phyloP scores from a whole-genome alignment of 2,329 filamentous ascomycete species.

The Amylocarpus encephaloides region DNA sequence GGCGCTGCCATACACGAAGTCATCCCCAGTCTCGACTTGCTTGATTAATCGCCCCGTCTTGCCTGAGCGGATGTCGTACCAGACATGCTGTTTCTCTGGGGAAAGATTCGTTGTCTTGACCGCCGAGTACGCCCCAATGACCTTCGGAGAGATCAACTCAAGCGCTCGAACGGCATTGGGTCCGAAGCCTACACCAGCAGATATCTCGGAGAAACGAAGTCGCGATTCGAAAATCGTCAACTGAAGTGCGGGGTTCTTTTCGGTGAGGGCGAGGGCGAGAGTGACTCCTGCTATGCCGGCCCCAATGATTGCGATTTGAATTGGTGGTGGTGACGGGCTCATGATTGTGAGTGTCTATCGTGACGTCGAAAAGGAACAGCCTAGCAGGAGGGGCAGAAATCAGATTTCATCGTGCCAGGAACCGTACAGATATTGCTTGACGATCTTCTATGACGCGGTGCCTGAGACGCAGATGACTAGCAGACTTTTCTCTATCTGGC shows the following conservation, averaged over 20 bases:
- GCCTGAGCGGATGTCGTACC: conserved; percentile 36
- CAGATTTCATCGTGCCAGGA: no score
- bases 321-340: conserved; percentile 4
- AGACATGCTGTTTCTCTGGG: conserved; percentile 31
- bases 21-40: conserved; percentile 24
- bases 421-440: no score
- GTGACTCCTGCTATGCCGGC: conserved; percentile 52
- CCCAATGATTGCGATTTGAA: conserved; percentile 48
- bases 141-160: conserved; percentile 42
- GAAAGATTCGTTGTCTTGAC: conserved; percentile 23
- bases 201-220: conserved; percentile 48
- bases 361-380: not conserved
- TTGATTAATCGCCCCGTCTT: conserved; percentile 23
- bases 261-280: conserved; percentile 46
- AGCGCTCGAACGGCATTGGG: conserved; percentile 51
- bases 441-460: no score
- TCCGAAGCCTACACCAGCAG: conserved; percentile 50
- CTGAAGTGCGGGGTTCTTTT: conserved; percentile 36
- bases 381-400: no score
- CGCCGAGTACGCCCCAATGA: conserved; percentile 38
- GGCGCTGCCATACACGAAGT: conserved; percentile 22
- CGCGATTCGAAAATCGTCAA: conserved; percentile 50
- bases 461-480: no score
- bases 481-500: no score
- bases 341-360: not conserved